Evolutionary conservation across 108 stramenopile species (phyloP), one percentile per base, ranked within the genome.

Genomic region (Skeletonema menzelii): DNA sequence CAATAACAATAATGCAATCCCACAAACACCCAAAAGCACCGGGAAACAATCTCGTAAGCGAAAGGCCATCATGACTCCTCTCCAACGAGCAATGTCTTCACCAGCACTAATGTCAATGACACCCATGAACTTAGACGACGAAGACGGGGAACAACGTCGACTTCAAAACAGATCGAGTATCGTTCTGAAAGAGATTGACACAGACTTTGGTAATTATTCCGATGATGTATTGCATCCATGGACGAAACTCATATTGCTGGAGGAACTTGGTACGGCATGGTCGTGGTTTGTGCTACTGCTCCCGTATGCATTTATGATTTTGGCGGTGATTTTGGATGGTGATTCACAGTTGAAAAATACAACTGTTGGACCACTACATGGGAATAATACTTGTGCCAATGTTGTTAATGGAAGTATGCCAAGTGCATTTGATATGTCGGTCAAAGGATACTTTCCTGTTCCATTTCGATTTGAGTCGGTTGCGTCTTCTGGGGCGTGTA

Each of bases 201-300:
- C 27, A 5, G 53, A 67, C 20, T 27, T 42, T 20, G 47, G 62
- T 31, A 46, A 59, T 34, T 8, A 68, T 30, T 59, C 72, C 27
- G 64, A 71, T 73, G 71, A 60, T 11, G 67, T 60, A n/a, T 44
- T 72, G n/a, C 71, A 79, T 65, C 77, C 77, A 63, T 92, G 91
- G 91, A 92, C 81, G 46, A 88, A 88, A 55, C 75, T 85, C 24
- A 88, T 92, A 32, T 56, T 89, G 8, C 82, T 92, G 15, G 91
- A 92, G 60, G 91, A 92, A 71, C 67, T 92, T 63, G 91, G 91
- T 32, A 92, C 88, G 6, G 85, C 88, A 19, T 85, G 84, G 24
- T 89, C 88, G 44, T 92, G 91, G 91, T 27, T 84, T 30, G 79
- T 92, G 15, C 72, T 92, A 22, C 65, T 92, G 7, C 63, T 89